Conservation (phyloP, 371 early-diverging fungal genomes). For the Mucor piriformis region DNA sequence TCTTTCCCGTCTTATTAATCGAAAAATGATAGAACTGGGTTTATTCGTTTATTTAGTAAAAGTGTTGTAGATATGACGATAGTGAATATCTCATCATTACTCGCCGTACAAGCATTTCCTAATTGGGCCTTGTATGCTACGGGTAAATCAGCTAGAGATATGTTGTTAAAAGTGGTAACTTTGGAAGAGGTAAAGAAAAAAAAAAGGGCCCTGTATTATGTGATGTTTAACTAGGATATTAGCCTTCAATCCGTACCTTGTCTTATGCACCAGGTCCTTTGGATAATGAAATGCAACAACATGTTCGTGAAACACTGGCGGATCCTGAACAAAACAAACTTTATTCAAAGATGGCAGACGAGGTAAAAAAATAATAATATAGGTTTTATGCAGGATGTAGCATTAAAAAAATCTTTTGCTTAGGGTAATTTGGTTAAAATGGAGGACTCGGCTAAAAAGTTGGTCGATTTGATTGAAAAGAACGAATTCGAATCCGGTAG, state of each 20-base stretch:
- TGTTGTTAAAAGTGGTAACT: constrained; percentile 71
- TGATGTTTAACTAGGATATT: neutral
- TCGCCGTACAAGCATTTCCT: constrained; percentile 78
- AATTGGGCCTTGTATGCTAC: constrained; percentile 87
- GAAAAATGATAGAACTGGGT: constrained; percentile 27
- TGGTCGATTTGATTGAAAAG: constrained; percentile 56
- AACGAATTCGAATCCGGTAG: constrained; percentile 71
- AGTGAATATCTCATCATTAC: constrained; percentile 85
- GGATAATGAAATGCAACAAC: constrained; percentile 85
- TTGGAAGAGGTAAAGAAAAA: constrained; percentile 57
- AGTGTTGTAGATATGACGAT: constrained; percentile 39
- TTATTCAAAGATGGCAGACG: constrained; percentile 64
- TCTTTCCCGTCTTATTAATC: neutral
- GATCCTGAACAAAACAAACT: constrained; percentile 67
- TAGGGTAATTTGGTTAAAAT: constrained; percentile 76
- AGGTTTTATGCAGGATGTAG: neutral
- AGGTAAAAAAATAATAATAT: constrained; percentile 34
- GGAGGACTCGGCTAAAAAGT: constrained; percentile 67
- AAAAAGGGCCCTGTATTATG: neutral
- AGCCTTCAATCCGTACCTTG: constrained; percentile 56
- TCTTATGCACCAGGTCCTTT: constrained; percentile 94
- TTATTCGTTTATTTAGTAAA: constrained; percentile 25
- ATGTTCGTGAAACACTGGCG: constrained; percentile 74
- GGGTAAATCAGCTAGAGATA: constrained; percentile 90
- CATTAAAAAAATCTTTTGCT: neutral